These are phyloP conservation scores for Trapa bicornis DNA, from an alignment of 345 rosid genomes.

Conservation along the genomic window DNA sequence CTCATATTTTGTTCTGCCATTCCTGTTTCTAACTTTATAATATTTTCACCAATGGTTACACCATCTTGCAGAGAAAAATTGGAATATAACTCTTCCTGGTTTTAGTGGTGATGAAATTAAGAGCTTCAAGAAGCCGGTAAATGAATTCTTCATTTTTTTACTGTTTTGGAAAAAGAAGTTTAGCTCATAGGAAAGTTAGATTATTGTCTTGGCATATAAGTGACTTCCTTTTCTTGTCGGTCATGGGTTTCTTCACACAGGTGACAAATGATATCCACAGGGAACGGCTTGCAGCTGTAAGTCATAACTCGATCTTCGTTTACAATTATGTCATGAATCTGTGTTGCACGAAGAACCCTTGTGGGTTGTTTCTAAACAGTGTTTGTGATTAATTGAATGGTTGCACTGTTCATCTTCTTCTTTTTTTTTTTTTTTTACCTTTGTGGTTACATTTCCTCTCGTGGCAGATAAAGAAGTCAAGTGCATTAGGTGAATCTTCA, in stretches of 20 bases:
- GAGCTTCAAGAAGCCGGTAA: conserved; percentile 72
- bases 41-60: neutral
- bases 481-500: conserved; percentile 36
- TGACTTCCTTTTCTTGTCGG: conserved; percentile 7
- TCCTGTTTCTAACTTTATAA: too few relatives aligned
- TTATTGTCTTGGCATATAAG: neutral
- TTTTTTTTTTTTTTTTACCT: neutral
- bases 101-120: conserved; percentile 81
- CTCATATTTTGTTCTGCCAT: too few relatives aligned
- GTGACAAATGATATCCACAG: conserved; percentile 65
- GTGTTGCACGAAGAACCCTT: neutral
- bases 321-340: neutral
- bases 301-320: conserved; percentile 13
- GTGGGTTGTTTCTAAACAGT: neutral
- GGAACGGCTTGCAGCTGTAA: conserved; percentile 75
- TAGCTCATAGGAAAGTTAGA: neutral
- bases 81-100: conserved; percentile 90
- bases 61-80: conserved; percentile 60
- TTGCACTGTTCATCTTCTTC: neutral
- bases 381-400: neutral
- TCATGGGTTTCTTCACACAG: conserved; percentile 26
- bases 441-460: neutral
- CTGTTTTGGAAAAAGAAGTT: too few relatives aligned
- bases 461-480: conserved; percentile 69
- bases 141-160: neutral